Conservation (phyloP, 1,284 basidiomycete species). For the Heliocybe sulcata region DNA sequence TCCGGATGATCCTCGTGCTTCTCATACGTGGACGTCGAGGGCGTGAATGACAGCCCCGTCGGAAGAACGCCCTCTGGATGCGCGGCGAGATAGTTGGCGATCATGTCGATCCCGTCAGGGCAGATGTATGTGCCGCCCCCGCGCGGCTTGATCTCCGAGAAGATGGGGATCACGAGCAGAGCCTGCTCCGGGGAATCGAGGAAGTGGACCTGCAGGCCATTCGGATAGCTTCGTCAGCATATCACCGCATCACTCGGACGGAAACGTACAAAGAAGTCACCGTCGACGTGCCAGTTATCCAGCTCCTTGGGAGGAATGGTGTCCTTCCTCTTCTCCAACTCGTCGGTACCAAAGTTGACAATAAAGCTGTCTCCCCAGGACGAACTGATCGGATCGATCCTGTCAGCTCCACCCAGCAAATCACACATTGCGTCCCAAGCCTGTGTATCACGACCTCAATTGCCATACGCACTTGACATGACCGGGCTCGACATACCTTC, state of each 20-base stretch:
- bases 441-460: constrained; percentile 16
- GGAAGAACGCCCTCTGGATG: constrained; percentile 51
- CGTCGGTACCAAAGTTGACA: constrained; percentile 45
- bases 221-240: not conserved
- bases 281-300: constrained; percentile 59
- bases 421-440: constrained; percentile 54
- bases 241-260: not conserved
- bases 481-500: constrained; percentile 24
- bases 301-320: constrained; percentile 33
- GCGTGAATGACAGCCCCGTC: constrained; percentile 35
- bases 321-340: constrained; percentile 24
- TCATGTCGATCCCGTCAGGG: constrained; percentile 41
- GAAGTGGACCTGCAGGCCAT: constrained; percentile 36
- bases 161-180: constrained; percentile 52
- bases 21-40: constrained; percentile 29
- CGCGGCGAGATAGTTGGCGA: constrained; percentile 44
- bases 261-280: constrained; percentile 48
- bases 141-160: constrained; percentile 40
- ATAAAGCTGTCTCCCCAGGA: constrained; percentile 55
- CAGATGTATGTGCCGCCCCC: constrained; percentile 53
- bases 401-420: constrained; percentile 48
- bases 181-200: constrained; percentile 58
- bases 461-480: not conserved
- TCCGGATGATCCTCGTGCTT: constrained; percentile 30
- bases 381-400: constrained; percentile 39